A percentile compares a stretch with the other conserved stretches of the same genome.
Conservation (phyloP, 1,284 basidiomycete species). For the Malassezia brasiliensis region DNA sequence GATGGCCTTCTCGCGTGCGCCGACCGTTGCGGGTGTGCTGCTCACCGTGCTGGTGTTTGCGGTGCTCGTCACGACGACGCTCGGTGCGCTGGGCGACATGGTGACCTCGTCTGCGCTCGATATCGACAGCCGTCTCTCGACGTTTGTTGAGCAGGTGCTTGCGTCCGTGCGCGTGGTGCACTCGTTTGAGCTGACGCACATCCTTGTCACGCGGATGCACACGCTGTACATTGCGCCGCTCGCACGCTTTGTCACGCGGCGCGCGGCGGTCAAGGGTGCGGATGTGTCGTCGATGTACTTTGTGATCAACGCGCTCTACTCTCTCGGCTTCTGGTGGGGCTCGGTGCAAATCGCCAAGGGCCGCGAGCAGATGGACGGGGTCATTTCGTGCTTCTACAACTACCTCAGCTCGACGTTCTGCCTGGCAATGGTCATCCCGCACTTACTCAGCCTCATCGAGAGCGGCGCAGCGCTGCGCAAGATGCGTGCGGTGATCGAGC, state of each 20-base stretch:
- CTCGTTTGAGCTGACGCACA: conserved; percentile 47
- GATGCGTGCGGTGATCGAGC: conserved; percentile 37
- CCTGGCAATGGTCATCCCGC: conserved; percentile 39
- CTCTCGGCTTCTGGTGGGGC: conserved; percentile 37
- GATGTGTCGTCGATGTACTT: conserved; percentile 35
- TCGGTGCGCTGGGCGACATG: conserved; percentile 43
- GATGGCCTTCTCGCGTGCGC: conserved; percentile 48
- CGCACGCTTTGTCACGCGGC: conserved; percentile 38
- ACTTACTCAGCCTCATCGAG: conserved; percentile 37
- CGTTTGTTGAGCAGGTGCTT: conserved; percentile 50
- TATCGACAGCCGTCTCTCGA: conserved; percentile 48
- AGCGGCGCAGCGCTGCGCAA: conserved; percentile 26
- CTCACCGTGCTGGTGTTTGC: conserved; percentile 49
- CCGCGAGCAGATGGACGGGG: conserved; percentile 22
- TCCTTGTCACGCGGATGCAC: conserved; percentile 47
- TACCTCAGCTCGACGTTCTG: conserved; percentile 41
- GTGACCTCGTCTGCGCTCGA: conserved; percentile 38
- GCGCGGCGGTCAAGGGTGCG: conserved; percentile 35
- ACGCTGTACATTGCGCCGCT: conserved; percentile 43
- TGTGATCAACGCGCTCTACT: conserved; percentile 29
- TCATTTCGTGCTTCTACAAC: conserved; percentile 42
- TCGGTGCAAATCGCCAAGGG: conserved; percentile 28
- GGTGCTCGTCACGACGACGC: conserved; percentile 36
- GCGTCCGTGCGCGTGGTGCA: conserved; percentile 50
- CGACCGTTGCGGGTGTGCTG: conserved; percentile 50